Evolutionary conservation across 2,329 filamentous ascomycete genomes (phyloP), one percentile per base, ranked within the genome.

Genomic region (Colletotrichum ledebouriae): DNA sequence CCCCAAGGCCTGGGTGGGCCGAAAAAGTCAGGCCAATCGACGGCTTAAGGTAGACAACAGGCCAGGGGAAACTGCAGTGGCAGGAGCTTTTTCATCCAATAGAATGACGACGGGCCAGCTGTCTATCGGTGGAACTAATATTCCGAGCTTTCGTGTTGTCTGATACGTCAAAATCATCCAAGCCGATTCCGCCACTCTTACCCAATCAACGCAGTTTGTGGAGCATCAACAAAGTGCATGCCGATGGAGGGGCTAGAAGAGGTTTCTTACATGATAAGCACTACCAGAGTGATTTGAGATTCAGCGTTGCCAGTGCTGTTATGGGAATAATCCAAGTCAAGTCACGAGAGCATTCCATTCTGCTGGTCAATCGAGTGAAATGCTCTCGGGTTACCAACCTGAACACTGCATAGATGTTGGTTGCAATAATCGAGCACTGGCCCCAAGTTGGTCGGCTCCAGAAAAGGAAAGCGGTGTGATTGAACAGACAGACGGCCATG

Each of bases 1-100:
- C 66, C 66, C 66, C 66, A 69, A 69, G 66, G 66, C 66, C 13
- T 69, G 66, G 60, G 66, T 59, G 46, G 49, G 50, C 25, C 3
- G 34, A 11, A 60, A 44, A 29, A 17, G n/a, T 25, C 22, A 55
- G 37, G 47, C 65, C 65, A 63, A 65, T 69, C 39, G 22, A 44
- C 44, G 17, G 17, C 25, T 12, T 25, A 22, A 3, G 3, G 3
- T 22, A n/a, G 12, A 60, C 22, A 13, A 37, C 56, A 34, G 25
- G 42, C 61, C 63, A 46, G 62, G 65, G 49, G 17, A n/a, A 11
- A 15, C 56, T 42, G 59, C 59, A 57, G 50, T 12, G 13, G 13
- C 15, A 33, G 42, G 25, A 39, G 59, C 34, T 15, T 46, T 20
- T 67, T 15, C 2, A n/a, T 4, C 59, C 63, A 67, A 67, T 67